Evolutionary conservation across 805 yeast species (phyloP), one percentile per base, ranked within the genome.

Genomic region (Saturnispora silvae): DNA sequence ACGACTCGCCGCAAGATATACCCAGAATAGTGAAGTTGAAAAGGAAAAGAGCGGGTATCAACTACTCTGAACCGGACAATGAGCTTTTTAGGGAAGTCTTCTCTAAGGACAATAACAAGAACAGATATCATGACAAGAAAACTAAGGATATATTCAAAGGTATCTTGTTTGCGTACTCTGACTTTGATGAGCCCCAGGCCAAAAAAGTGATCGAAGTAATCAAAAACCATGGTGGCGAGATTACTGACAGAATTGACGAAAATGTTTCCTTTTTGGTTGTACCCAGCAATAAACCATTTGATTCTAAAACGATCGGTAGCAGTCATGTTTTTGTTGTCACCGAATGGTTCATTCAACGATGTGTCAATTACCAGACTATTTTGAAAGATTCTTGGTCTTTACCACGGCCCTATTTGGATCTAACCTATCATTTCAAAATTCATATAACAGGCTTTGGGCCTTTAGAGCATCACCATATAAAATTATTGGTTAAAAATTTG

Each of bases 401-500:
- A 4, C 60, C 59, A 1, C 38, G 51, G n/a, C 42, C 42, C 2
- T 41, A 35, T 9, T 27, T 43, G 40, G 46, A 38, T 50, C 63
- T 46, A 44, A 59, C 28, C 35, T 50, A 40, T 36, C 34, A 40
- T 29, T 31, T 62, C 42, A 51, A 81, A 10, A 40, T 57, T 3
- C 48, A 50, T 26, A 40, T 54, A 4, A 49, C 60, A 0, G 61
- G 61, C 14, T 57, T 57, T 31, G 36, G 26, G 13, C 59, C 57
- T 2, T 37, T 57, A 15, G 61, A 57, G 31, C 45, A 45, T 17
- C 37, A 51, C 4, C 61, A 57, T 35, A 30, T 53, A 3, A 73
- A 70, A 7, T 80, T 81, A 50, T 63, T 89, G 31, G 63, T 84
- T 7, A 49, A 60, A 15, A 51, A 68, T 20, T 48, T 81, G 18